Evolutionary conservation across 441 rosid genomes (phyloP).

Genomic region (Hypseocharis bilobata): DNA sequence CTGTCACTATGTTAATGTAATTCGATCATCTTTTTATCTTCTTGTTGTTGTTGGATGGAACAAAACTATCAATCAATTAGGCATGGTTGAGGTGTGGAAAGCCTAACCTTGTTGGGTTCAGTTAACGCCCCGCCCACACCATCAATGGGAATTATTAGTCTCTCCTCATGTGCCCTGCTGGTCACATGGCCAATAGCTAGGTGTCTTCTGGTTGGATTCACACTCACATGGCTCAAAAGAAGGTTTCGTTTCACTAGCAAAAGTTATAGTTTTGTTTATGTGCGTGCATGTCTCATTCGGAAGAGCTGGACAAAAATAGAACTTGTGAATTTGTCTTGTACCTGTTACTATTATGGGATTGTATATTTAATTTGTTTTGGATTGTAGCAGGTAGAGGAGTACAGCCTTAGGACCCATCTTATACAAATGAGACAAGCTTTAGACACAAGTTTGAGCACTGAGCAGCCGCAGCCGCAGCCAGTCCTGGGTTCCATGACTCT

Average conservation of each 20-base stretch:
- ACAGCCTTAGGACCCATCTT: constrained; percentile 59
- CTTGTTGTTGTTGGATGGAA: too few relatives aligned
- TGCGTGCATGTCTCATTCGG: background rate
- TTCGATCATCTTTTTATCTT: too few relatives aligned
- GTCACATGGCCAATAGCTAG: constrained; percentile 17
- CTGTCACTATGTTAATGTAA: too few relatives aligned
- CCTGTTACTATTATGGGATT: background rate
- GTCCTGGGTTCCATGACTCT: constrained; percentile 16
- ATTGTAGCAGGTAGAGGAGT: constrained; percentile 49
- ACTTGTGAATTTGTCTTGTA: background rate
- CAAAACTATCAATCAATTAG: too few relatives aligned
- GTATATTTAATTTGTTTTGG: constrained; percentile 5
- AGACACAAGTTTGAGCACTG: constrained; percentile 14
- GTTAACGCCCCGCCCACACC: constrained; percentile 14
- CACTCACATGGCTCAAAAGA: constrained; percentile 15
- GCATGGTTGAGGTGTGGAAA: too few relatives aligned
- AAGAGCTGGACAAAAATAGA: constrained; percentile 6
- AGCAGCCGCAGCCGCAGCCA: constrained; percentile 11
- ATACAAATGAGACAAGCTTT: constrained; percentile 43
- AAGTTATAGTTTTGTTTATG: background rate
- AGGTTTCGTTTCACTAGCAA: constrained; percentile 5
- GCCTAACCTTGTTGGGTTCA: too few relatives aligned
- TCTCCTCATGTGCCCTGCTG: constrained; percentile 14
- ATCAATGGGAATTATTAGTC: constrained; percentile 17
- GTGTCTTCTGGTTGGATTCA: constrained; percentile 10